phyloP scores from a whole-genome alignment of 257 asterid species.

The Scutellaria baicalensis region DNA sequence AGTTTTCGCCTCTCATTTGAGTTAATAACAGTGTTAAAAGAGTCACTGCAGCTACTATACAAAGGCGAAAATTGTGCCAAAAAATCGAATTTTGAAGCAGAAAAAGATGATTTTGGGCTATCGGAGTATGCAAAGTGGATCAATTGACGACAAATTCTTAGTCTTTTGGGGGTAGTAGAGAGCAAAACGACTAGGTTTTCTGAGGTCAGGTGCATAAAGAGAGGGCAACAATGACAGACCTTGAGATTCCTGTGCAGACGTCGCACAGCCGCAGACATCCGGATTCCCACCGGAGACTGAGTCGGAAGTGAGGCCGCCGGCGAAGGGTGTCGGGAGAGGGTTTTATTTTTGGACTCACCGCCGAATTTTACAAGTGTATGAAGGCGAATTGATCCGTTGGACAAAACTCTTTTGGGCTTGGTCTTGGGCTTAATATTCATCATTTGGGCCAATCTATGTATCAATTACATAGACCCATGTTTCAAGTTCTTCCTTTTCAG shows the following conservation, averaged over 20 bases:
- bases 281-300: conserved; percentile 26
- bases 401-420: not conserved
- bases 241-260: conserved; percentile 33
- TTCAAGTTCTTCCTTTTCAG: too few relatives aligned
- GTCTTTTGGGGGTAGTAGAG: conserved; percentile 13
- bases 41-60: conserved; percentile 5
- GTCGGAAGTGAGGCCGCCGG: conserved; percentile 37
- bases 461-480: too few relatives aligned
- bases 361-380: conserved; percentile 1
- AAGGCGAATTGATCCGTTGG: not conserved
- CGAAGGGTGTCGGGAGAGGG: conserved; percentile 26
- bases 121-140: conserved; percentile 15
- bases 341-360: conserved; percentile 21
- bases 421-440: not conserved
- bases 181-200: conserved; percentile 20
- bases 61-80: conserved; percentile 64
- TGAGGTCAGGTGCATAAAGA: conserved; percentile 23
- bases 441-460: not conserved
- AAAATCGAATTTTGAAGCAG: conserved; percentile 36
- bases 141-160: conserved; percentile 8
- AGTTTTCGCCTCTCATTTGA: conserved; percentile 73
- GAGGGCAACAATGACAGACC: conserved; percentile 35
- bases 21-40: conserved; percentile 30
- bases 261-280: conserved; percentile 56
- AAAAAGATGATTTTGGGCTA: conserved; percentile 21